Conservation (phyloP, 768 basidiomycete species). For the Leccinum subtestaceum region DNA sequence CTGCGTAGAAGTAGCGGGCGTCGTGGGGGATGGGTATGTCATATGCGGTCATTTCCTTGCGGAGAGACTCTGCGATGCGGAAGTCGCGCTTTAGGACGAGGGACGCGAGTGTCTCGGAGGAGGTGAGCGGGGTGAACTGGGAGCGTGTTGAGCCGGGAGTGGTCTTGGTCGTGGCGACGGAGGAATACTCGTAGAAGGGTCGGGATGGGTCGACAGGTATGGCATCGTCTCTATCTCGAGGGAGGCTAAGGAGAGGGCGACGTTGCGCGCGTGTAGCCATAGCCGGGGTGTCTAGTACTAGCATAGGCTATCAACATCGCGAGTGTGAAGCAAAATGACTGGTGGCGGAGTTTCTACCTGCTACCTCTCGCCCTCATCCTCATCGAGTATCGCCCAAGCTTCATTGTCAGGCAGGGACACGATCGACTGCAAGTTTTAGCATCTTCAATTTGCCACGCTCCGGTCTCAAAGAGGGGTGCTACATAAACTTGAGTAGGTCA, state of each 20-base stretch:
- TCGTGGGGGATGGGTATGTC: constrained; percentile 35
- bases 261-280: constrained; percentile 17
- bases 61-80: no score
- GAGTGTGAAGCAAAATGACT: neutral
- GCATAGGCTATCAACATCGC: neutral
- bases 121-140: constrained; percentile 22
- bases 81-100: constrained; percentile 25
- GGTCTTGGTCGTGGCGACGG: constrained; percentile 10
- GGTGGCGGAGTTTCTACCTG: no score
- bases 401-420: no score
- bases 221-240: constrained; percentile 34
- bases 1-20: no score
- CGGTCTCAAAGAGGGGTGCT: no score
- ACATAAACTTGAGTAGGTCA: no score
- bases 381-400: no score
- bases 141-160: neutral
- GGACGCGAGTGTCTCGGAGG: constrained; percentile 22
- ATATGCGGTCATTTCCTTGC: constrained; percentile 35
- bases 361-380: no score
- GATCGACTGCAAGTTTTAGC: no score
- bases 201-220: constrained; percentile 32
- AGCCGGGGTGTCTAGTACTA: constrained; percentile 9
- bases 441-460: no score
- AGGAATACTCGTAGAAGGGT: constrained; percentile 34
- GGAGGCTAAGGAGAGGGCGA: constrained; percentile 17